A percentile compares a stretch with the other conserved stretches of the same genome.
Evolutionary conservation across 306 rosid genomes (phyloP).

Genomic region (Cucurbita argyrosperma): DNA sequence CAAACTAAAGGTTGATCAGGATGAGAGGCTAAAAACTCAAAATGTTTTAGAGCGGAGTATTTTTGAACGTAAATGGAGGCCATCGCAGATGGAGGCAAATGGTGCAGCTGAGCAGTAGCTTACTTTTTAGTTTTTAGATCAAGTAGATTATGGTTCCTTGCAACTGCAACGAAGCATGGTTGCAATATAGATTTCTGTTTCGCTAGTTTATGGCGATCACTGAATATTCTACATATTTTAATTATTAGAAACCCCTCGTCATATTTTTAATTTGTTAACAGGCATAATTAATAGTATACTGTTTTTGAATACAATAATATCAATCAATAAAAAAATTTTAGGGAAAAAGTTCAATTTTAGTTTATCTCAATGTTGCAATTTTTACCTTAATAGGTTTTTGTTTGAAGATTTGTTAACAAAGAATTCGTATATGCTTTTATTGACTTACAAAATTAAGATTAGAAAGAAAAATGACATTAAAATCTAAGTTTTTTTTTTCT

Average conservation of each 20-base stretch:
- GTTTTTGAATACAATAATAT: too few relatives aligned
- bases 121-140: not conserved
- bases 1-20: conserved; percentile 35
- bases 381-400: too few relatives aligned
- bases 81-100: conserved; percentile 26
- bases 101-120: not conserved
- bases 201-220: not conserved
- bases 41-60: conserved; percentile 32
- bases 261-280: not conserved
- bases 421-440: too few relatives aligned
- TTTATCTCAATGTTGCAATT: too few relatives aligned
- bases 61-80: conserved; percentile 69
- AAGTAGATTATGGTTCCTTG: not conserved
- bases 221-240: not conserved
- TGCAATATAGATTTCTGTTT: not conserved
- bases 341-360: too few relatives aligned
- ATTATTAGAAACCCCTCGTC: not conserved
- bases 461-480: too few relatives aligned
- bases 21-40: conserved; percentile 28
- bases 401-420: too few relatives aligned
- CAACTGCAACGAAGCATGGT: not conserved
- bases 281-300: not conserved
- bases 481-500: too few relatives aligned
- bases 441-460: too few relatives aligned
- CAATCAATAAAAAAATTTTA: too few relatives aligned